Evolutionary conservation across 768 basidiomycete species (phyloP).

Genomic region (Amanita brunnescens): DNA sequence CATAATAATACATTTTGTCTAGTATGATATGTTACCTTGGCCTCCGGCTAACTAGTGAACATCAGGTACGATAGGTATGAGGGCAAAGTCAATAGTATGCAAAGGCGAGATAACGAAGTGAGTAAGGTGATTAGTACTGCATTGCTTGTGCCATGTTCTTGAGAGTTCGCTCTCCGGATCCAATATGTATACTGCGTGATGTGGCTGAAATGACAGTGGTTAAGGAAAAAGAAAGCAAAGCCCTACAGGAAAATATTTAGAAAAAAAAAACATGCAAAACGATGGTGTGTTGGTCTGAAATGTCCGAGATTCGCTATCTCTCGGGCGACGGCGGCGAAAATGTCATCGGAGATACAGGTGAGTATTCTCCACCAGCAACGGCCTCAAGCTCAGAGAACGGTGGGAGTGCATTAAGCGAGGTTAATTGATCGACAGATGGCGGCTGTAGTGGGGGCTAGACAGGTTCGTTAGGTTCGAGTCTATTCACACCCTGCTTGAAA

Average conservation of each 20-base stretch:
- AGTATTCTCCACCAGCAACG: slow-evolving; percentile 68
- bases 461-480: slow-evolving; percentile 25
- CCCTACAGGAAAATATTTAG: slow-evolving; percentile 6
- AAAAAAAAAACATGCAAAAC: slow-evolving; percentile 12
- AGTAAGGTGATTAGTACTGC: slow-evolving; percentile 11
- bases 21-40: slow-evolving; percentile 41
- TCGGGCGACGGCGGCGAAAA: slow-evolving; percentile 43
- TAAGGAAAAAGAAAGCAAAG: slow-evolving; percentile 6
- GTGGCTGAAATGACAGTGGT: slow-evolving; percentile 14
- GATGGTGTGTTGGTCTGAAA: slow-evolving; percentile 17
- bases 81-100: slow-evolving; percentile 2
- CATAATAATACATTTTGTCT: slow-evolving; percentile 51
- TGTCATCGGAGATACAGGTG: slow-evolving; percentile 70
- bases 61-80: slow-evolving; percentile 29
- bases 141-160: slow-evolving; percentile 6
- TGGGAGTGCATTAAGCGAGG: slow-evolving; percentile 47
- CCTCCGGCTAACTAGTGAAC: slow-evolving; percentile 33
- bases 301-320: slow-evolving; percentile 26
- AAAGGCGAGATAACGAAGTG: slow-evolving; percentile 8
- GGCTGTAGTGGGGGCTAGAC: slow-evolving; percentile 47
- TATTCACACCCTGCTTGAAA: slow-evolving; percentile 32
- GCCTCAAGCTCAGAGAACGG: slow-evolving; percentile 80
- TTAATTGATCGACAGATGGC: slow-evolving; percentile 17
- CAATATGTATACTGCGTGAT: slow-evolving; percentile 3
- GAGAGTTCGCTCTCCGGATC: slow-evolving; percentile 2